A percentile compares a stretch with the other conserved stretches of the same genome.
phyloP scores from a whole-genome alignment of 371 early-diverging fungal genomes.

The Mycotypha africana region DNA sequence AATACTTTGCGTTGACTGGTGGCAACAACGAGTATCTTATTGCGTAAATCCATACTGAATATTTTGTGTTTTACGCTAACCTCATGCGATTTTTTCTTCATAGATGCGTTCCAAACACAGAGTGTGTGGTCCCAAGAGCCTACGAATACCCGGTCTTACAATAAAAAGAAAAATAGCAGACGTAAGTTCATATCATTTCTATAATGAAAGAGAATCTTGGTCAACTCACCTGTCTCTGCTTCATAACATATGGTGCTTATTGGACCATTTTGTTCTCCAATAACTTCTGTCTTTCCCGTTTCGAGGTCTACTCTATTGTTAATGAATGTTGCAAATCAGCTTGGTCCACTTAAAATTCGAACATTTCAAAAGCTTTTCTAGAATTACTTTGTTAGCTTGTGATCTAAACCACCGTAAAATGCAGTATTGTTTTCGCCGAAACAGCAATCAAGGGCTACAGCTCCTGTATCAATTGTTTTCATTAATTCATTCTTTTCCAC shows the following conservation, averaged over 20 bases:
- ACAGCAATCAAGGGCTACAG: slow-evolving; percentile 72
- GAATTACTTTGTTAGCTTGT: slow-evolving; percentile 54
- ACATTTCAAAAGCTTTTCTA: no score
- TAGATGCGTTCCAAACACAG: slow-evolving; percentile 74
- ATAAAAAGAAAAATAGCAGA: neutral
- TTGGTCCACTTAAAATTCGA: no score
- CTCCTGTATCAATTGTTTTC: slow-evolving; percentile 51
- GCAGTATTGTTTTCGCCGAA: slow-evolving; percentile 52
- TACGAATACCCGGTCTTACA: slow-evolving; percentile 57
- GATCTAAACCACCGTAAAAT: slow-evolving; percentile 69
- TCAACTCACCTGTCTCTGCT: slow-evolving; percentile 39
- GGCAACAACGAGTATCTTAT: slow-evolving; percentile 76
- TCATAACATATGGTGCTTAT: slow-evolving; percentile 62
- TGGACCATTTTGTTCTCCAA: slow-evolving; percentile 55
- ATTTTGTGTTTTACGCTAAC: slow-evolving; percentile 57
- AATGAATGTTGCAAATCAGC: no score
- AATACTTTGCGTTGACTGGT: slow-evolving; percentile 72
- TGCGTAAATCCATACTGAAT: slow-evolving; percentile 72
- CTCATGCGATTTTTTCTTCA: slow-evolving; percentile 38
- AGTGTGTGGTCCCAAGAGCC: slow-evolving; percentile 92
- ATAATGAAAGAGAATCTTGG: neutral
- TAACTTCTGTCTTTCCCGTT: slow-evolving; percentile 32
- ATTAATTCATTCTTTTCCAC: slow-evolving; percentile 51
- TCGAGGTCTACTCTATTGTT: slow-evolving; percentile 47
- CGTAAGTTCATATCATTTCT: neutral